Base-by-base conservation (phyloP, 2,329 filamentous ascomycete genomes). In the Sporothrix globosa region DNA sequence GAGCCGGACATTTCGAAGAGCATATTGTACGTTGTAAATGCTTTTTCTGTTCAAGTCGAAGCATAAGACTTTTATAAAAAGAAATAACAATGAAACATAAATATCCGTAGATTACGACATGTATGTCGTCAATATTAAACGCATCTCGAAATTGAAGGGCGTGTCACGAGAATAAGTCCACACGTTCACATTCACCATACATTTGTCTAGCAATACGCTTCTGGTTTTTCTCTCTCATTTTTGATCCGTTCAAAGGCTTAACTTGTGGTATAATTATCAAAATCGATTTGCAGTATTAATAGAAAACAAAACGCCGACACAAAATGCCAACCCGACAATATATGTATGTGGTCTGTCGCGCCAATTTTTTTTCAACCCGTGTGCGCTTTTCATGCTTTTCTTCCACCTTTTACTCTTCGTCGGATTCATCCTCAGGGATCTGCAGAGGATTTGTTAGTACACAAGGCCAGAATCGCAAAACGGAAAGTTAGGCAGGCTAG, bases 341-440 rank as follows among this genome's bases (percentile, higher is more conserved):
- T 39, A 58, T 17, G 41, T 14, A 69, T 70, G 68, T 58, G 66
- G 63, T 54, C 63, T 70, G 52, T 52, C 60, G 63, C 52, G 69
- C 21, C 54, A 61, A 14, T 39, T 65, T 70, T 61, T 58, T 61
- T 27, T 30, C 2, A 30, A 17, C 19, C 19, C 50, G 61, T 48
- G 30, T 48, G 44, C 17, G 24, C 14, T 30, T 50, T 50, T 34
- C 5, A 19, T 58, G n/a, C 52, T 58, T 54, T 61, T 68, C 7
- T 19, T 52, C 44, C 50, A 7, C 14, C 50, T 6, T 48, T 77
- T 79, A 83, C 76, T 85, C 83, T 67, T 85, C 83, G 14, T 84
- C 83, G 50, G 80, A 80, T 69, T 86, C 84, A 46, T 85, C 83
- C 74, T 86, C 84, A 24, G 82, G 83, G 73, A 86, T 82, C 84